Evolutionary conservation across 2,329 filamentous ascomycete genomes (phyloP), one percentile per base, ranked within the genome.

Genomic region (Neoarthrinium moseri): DNA sequence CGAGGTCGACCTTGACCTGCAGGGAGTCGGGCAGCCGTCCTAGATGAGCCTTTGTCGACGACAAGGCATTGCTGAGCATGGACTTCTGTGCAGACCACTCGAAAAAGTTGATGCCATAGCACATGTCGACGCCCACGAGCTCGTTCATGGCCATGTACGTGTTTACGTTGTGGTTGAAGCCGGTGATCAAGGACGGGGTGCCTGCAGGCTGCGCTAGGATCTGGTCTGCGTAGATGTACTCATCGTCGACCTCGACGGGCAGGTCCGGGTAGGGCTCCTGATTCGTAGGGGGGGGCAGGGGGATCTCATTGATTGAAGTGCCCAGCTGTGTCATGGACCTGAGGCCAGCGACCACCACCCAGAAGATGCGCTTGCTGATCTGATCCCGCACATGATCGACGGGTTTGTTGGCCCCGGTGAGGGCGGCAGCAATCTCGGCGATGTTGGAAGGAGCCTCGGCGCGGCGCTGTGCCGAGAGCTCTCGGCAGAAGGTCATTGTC

Each of bases 201-300:
- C 81, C 83, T 15, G 81, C 69, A 3, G 87, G 85, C 56, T 92
- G 90, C 6, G 78, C 73, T 24, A 86, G 78, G 42, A 92, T 81
- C 51, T 87, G 81, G 20, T 83, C 80, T 1, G 84, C 73, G 47
- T 84, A 84, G 47, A 96, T 87, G 58, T 83, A 91, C 47, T 86
- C 83, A 64, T 96, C 91, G 55, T 96, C 91, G 1, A 95, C 82
- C 57, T 95, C 90, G 17, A 85, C 71, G 0, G 91, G 91, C 11
- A 91, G 74, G 6, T 88, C 86, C 4, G 91, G 91, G 54, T 94
- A 90, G 4, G 83, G 86, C 34, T 89, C 81, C 21, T 78, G 83
- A 0, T 83, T 81, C 0, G 89, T 95, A 2, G 86, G 83, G 3
- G 89, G 89, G 7, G 87, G 82, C 41, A 95, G 83, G 27, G 87